phyloP scores from a whole-genome alignment of 148 eudicot genomes.

The Rhododendron griersonianum region DNA sequence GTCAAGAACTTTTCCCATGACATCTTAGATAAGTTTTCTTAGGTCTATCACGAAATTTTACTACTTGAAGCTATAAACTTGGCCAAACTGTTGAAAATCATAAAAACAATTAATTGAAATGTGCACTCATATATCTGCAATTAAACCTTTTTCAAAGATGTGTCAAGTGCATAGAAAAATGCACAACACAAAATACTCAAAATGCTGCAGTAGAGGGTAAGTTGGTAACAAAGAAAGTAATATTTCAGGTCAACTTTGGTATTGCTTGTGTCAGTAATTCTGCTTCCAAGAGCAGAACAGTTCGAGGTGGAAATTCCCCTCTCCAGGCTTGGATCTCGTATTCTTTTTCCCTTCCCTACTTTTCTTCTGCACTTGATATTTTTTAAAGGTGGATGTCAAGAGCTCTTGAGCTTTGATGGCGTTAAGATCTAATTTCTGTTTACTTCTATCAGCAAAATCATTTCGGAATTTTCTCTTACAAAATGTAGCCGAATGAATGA shows the following conservation, averaged over 20 bases:
- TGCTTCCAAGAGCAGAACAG: neutral
- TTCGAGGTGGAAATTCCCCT: neutral
- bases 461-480: neutral
- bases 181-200: neutral
- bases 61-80: neutral
- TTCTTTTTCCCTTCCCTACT: neutral
- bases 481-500: neutral
- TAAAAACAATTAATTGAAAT: neutral
- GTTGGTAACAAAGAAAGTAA: neutral
- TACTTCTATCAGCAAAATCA: neutral
- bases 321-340: neutral
- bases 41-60: neutral
- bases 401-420: neutral
- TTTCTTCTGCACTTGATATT: neutral
- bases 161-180: neutral
- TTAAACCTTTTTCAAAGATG: neutral
- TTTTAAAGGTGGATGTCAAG: neutral
- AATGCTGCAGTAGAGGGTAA: neutral
- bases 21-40: neutral
- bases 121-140: neutral
- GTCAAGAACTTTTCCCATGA: neutral
- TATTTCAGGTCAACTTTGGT: constrained; percentile 1
- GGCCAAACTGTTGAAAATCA: neutral
- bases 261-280: neutral
- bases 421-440: neutral